phyloP scores from a whole-genome alignment of 1,139 yeast species.

The Diutina mesorugosa region DNA sequence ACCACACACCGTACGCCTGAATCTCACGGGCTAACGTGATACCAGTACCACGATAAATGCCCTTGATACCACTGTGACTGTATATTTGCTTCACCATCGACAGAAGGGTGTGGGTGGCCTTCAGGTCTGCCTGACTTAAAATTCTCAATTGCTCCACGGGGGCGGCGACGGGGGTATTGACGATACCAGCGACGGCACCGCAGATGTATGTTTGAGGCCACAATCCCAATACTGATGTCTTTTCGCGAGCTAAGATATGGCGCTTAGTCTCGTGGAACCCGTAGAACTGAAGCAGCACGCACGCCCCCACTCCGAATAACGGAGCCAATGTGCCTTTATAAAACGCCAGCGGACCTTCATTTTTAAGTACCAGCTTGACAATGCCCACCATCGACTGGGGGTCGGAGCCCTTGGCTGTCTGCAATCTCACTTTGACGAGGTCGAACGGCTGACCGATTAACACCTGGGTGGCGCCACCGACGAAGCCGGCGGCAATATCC shows the following conservation, averaged over 20 bases:
- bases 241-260: conserved; percentile 26
- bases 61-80: conserved; percentile 32
- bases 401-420: conserved; percentile 26
- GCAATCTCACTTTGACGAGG: conserved; percentile 52
- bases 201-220: conserved; percentile 56
- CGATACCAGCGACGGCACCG: conserved; percentile 71
- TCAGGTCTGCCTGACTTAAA: conserved; percentile 47
- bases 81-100: conserved; percentile 30
- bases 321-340: conserved; percentile 37
- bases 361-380: conserved; percentile 37
- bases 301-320: conserved; percentile 50
- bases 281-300: conserved; percentile 64
- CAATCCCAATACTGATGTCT: conserved; percentile 26
- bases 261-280: conserved; percentile 71
- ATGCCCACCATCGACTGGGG: conserved; percentile 28
- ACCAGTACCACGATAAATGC: conserved; percentile 46
- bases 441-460: conserved; percentile 69
- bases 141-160: conserved; percentile 73
- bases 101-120: conserved; percentile 34
- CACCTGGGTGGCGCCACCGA: conserved; percentile 55
- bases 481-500: conserved; percentile 42
- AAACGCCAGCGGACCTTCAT: conserved; percentile 56
- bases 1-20: conserved; percentile 81
- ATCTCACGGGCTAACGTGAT: conserved; percentile 56
- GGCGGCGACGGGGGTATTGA: conserved; percentile 57